phyloP scores from a whole-genome alignment of 805 yeast species.

The Candida nonsorbophila region DNA sequence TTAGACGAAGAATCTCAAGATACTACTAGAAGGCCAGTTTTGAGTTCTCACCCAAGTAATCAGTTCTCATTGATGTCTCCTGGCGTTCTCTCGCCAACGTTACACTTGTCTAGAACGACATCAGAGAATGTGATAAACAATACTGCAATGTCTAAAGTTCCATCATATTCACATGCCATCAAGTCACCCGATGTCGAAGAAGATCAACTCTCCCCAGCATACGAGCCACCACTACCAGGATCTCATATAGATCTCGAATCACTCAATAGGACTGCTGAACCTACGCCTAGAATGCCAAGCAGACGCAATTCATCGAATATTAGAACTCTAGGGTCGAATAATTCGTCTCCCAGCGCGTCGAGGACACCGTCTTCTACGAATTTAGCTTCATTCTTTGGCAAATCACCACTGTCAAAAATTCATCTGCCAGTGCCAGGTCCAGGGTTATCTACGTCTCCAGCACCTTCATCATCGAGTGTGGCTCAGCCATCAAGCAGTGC shows the following conservation, averaged over 20 bases:
- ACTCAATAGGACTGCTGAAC: slow-evolving; percentile 23
- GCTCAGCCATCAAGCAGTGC: slow-evolving; percentile 26
- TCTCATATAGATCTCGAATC: slow-evolving; percentile 31
- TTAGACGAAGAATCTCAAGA: slow-evolving; percentile 21
- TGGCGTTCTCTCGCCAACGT: slow-evolving; percentile 47
- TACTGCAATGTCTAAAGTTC: slow-evolving; percentile 58
- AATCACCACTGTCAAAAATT: slow-evolving; percentile 8
- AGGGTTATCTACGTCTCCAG: slow-evolving; percentile 4
- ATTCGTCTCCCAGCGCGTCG: slow-evolving; percentile 37
- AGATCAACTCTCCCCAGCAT: slow-evolving; percentile 66
- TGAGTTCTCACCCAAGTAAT: slow-evolving; percentile 3
- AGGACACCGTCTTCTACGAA: slow-evolving; percentile 32
- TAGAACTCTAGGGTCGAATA: slow-evolving; percentile 11
- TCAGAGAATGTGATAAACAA: slow-evolving; percentile 31
- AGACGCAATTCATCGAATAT: slow-evolving; percentile 12
- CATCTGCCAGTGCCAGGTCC: slow-evolving; percentile 1
- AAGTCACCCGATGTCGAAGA: slow-evolving; percentile 28
- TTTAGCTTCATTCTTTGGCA: slow-evolving; percentile 11
- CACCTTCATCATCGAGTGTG: slow-evolving; percentile 6
- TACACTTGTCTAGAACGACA: slow-evolving; percentile 54
- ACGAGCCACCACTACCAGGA: slow-evolving; percentile 47
- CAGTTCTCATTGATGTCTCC: slow-evolving; percentile 21
- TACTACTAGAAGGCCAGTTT: slow-evolving; percentile 10
- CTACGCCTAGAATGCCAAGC: not conserved
- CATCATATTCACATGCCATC: slow-evolving; percentile 79